Percentiles rank a stretch among this genome's conserved stretches.
Conservation (phyloP, 1,284 basidiomycete species). For the Tilletia indica region DNA sequence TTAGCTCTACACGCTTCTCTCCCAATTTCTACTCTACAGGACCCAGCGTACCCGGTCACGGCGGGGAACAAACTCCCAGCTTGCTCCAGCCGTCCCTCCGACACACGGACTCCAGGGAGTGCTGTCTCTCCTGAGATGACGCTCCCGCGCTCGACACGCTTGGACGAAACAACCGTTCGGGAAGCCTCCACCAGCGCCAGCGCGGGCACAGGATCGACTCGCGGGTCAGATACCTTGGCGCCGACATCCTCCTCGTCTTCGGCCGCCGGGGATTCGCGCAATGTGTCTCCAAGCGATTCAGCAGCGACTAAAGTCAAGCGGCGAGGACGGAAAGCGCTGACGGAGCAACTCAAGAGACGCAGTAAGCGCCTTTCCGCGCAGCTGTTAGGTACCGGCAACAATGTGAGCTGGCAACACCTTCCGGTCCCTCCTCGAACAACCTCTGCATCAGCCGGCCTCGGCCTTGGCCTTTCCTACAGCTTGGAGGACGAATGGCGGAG, state of each 20-base stretch:
- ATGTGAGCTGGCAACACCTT: neutral
- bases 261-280: neutral
- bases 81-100: too few species aligned
- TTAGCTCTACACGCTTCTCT: too few species aligned
- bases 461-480: too few species aligned
- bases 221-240: neutral
- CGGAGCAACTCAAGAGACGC: constrained; percentile 7
- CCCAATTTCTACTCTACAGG: too few species aligned
- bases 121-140: neutral
- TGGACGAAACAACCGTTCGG: too few species aligned
- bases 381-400: too few species aligned
- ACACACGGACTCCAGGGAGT: neutral
- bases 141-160: too few species aligned
- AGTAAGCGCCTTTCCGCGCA: constrained; percentile 8
- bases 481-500: neutral
- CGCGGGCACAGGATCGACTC: too few species aligned
- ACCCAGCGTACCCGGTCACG: too few species aligned
- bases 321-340: neutral
- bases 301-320: neutral
- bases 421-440: neutral
- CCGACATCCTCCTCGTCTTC: neutral
- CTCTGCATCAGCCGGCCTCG: too few species aligned
- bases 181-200: neutral
- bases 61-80: too few species aligned
- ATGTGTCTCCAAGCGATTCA: neutral